Conservation (phyloP, 345 rosid species). For the Melaleuca quinquenervia region DNA sequence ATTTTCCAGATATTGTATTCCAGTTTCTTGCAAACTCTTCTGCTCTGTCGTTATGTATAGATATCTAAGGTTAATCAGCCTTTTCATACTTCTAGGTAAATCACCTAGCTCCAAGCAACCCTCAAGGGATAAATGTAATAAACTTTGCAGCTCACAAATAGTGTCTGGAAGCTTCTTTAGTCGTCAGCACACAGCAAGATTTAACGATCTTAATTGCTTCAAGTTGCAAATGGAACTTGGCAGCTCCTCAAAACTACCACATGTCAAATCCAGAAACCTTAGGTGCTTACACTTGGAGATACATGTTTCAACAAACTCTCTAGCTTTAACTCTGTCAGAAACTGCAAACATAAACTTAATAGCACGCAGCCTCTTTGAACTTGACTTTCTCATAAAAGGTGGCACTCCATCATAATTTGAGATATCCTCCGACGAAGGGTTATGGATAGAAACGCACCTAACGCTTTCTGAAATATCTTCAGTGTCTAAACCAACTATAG, state of each 20-base stretch:
- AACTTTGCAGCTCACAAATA: background rate
- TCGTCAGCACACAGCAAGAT: background rate
- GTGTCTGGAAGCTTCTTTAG: background rate
- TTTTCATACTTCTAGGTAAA: background rate
- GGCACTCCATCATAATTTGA: background rate
- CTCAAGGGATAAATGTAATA: background rate
- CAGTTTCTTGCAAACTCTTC: background rate
- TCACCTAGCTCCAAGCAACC: background rate
- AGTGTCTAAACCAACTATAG: background rate
- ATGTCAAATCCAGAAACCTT: background rate
- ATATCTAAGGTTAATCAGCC: background rate
- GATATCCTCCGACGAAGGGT: background rate
- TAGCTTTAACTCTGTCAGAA: background rate
- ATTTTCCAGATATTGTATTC: background rate
- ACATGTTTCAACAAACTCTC: background rate
- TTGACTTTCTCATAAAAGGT: background rate
- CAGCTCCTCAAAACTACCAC: background rate
- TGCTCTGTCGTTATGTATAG: background rate
- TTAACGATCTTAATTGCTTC: background rate
- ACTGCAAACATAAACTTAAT: background rate
- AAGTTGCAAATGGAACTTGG: background rate
- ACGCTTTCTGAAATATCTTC: background rate
- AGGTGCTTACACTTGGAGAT: background rate
- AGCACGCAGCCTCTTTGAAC: background rate
- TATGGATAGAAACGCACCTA: background rate